These are phyloP conservation scores for Dactylellina parvicollis DNA, from an alignment of 2,329 filamentous ascomycete genomes.

Conservation along the genomic window DNA sequence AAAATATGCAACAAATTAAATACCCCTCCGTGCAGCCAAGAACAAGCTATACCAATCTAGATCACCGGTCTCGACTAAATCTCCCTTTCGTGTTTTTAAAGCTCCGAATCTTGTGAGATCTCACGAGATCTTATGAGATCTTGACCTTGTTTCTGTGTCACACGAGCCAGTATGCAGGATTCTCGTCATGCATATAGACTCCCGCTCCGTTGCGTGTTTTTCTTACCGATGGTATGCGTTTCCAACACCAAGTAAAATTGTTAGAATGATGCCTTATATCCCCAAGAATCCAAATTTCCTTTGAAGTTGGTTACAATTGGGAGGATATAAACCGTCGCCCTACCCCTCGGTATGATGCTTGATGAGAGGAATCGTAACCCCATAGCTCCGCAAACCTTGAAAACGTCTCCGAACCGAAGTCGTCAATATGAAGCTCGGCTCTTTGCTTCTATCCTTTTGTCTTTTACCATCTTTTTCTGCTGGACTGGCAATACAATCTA, in stretches of 20 bases:
- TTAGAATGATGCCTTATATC: not conserved
- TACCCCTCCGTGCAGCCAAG: not conserved
- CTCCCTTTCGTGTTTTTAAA: not conserved
- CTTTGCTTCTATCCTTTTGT: conserved; percentile 10
- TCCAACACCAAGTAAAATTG: not conserved
- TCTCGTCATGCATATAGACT: not conserved
- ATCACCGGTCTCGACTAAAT: not conserved
- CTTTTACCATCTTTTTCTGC: conserved; percentile 20
- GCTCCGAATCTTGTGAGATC: not conserved
- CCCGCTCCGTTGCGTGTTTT: not conserved
- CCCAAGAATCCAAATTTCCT: not conserved
- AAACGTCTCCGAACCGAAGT: not conserved
- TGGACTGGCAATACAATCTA: not conserved
- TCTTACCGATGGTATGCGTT: not conserved
- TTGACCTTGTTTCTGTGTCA: not conserved
- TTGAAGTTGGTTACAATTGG: not conserved
- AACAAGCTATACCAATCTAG: not conserved
- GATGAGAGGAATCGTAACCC: not conserved
- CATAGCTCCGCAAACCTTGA: not conserved
- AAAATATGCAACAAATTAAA: not conserved
- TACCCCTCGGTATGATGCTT: not conserved
- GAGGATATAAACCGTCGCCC: not conserved
- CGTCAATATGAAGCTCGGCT: conserved; percentile 7
- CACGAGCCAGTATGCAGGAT: not conserved
- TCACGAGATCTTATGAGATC: no score